phyloP scores from a whole-genome alignment of 208 protist species.

The Acanthamoeba rhysodes region DNA sequence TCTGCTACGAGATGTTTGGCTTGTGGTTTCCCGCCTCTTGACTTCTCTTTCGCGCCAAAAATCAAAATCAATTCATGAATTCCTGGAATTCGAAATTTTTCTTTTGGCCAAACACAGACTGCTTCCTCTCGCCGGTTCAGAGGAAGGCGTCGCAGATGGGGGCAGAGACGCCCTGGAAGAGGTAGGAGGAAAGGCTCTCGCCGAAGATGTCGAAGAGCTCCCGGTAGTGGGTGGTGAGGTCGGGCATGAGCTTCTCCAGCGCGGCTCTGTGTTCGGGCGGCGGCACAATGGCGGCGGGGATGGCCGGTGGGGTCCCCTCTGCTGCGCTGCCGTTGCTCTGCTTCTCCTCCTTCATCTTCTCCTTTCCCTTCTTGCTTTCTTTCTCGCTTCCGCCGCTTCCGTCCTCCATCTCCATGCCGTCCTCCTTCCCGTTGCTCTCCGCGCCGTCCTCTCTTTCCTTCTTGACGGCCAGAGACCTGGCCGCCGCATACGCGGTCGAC shows the following conservation, averaged over 20 bases:
- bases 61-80: neutral
- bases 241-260: slow-evolving; percentile 65
- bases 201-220: slow-evolving; percentile 77
- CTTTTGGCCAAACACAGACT: neutral
- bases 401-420: neutral
- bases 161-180: neutral
- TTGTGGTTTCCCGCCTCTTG: neutral
- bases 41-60: neutral
- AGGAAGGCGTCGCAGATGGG: slow-evolving; percentile 30
- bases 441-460: neutral
- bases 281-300: slow-evolving; percentile 29
- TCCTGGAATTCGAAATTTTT: neutral
- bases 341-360: slow-evolving; percentile 60
- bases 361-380: neutral
- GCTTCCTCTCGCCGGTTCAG: too few species aligned
- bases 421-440: neutral
- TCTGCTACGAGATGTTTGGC: neutral
- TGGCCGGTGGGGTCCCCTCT: neutral
- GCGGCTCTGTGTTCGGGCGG: slow-evolving; percentile 45
- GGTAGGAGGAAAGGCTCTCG: slow-evolving; percentile 71
- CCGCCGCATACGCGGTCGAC: neutral
- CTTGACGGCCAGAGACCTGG: neutral
- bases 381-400: neutral
- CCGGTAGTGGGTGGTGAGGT: slow-evolving; percentile 62
- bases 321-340: neutral